Conservation (phyloP, 2,329 filamentous ascomycete genomes). For the Aspergillus phoenicis region DNA sequence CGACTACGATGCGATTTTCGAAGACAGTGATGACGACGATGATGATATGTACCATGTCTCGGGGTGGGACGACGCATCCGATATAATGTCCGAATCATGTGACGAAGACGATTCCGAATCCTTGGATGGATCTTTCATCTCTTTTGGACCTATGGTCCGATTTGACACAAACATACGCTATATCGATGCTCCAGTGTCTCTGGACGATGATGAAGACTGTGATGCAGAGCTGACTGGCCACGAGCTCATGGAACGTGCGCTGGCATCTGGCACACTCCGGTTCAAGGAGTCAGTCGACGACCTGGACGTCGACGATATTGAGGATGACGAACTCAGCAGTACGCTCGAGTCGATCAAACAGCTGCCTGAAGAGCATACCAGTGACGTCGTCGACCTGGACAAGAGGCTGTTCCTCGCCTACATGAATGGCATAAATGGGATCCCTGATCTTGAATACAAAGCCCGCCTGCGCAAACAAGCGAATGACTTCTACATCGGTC, state of each 20-base stretch:
- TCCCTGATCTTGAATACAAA: constrained; percentile 37
- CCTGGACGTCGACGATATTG: constrained; percentile 17
- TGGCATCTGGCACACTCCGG: constrained; percentile 27
- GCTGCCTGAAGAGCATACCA: constrained; percentile 39
- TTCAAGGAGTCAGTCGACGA: constrained; percentile 24
- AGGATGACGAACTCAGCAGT: constrained; percentile 17
- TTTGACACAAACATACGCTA: constrained; percentile 40
- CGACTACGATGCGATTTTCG: constrained; percentile 19
- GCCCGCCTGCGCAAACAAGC: constrained; percentile 36
- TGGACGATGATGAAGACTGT: constrained; percentile 28
- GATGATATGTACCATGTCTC: constrained; percentile 35
- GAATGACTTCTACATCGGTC: constrained; percentile 37
- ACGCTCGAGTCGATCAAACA: constrained; percentile 25
- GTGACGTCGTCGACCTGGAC: constrained; percentile 43
- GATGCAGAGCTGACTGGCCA: constrained; percentile 41
- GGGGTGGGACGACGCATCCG: constrained; percentile 34
- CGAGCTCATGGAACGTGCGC: constrained; percentile 43
- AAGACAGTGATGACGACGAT: constrained; percentile 30
- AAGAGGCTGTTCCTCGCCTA: constrained; percentile 44
- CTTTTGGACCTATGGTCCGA: constrained; percentile 39
- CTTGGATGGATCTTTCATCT: constrained; percentile 42
- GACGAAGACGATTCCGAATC: constrained; percentile 34
- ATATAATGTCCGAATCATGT: constrained; percentile 31
- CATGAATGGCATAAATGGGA: constrained; percentile 46
- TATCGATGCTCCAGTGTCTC: constrained; percentile 33